These are phyloP conservation scores for Hanseniaspora nectarophila DNA, from an alignment of 805 yeast genomes.

Conservation along the genomic window DNA sequence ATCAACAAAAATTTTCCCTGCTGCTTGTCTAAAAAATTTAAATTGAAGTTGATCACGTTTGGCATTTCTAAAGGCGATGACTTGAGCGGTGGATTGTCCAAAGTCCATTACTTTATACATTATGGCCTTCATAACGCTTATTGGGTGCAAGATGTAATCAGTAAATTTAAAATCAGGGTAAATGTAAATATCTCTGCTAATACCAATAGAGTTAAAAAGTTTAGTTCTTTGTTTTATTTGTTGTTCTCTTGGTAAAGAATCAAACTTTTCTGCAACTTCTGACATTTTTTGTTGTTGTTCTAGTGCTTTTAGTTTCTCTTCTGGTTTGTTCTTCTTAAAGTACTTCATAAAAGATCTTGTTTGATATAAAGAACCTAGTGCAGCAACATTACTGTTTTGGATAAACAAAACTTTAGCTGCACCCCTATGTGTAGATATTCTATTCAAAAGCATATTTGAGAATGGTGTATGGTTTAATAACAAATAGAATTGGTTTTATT, in stretches of 20 bases:
- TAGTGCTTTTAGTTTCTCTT: not conserved
- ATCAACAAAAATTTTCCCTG: slow-evolving; percentile 61
- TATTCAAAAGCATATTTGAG: not conserved
- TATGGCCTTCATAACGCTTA: slow-evolving; percentile 34
- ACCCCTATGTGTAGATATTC: not conserved
- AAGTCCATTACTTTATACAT: slow-evolving; percentile 50
- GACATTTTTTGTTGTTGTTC: too few relatives aligned
- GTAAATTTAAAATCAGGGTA: slow-evolving; percentile 39
- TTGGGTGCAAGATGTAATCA: slow-evolving; percentile 37
- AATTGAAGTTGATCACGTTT: slow-evolving; percentile 57
- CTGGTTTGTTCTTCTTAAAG: not conserved
- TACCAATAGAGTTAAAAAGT: slow-evolving; percentile 30
- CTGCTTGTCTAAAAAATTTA: slow-evolving; percentile 71
- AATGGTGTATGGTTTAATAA: too few relatives aligned
- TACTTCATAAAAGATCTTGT: not conserved
- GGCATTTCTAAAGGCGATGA: slow-evolving; percentile 57
- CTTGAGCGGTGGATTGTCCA: slow-evolving; percentile 56
- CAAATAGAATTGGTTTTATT: too few relatives aligned
- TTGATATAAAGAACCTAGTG: not conserved
- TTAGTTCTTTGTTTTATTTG: slow-evolving; percentile 16
- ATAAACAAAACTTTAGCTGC: not conserved
- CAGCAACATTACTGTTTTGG: too few relatives aligned
- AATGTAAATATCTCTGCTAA: slow-evolving; percentile 36
- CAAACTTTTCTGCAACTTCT: not conserved
- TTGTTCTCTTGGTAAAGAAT: not conserved